phyloP scores from a whole-genome alignment of 192 early-diverging fungal species.

The Entophlyctis luteolus region DNA sequence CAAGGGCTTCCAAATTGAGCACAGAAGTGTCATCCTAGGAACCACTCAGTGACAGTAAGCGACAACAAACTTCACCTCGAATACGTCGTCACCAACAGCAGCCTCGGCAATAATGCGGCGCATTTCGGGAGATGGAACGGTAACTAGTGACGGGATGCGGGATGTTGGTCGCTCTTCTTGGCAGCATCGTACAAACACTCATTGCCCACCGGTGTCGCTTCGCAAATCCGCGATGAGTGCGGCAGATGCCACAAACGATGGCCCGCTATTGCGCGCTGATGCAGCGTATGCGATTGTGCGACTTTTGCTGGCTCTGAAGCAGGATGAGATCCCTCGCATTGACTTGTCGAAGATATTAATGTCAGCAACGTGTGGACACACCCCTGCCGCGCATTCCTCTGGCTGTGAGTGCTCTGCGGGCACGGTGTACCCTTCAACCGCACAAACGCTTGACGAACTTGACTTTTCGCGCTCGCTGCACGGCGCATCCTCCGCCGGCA shows the following conservation, averaged over 20 bases:
- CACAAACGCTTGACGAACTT: conserved; percentile 11
- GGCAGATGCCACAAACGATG: neutral
- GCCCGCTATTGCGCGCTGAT: neutral
- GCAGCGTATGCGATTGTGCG: neutral
- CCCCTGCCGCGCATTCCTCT: neutral
- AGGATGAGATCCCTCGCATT: too few relatives aligned
- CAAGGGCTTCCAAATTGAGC: conserved; percentile 60
- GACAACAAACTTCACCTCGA: conserved; percentile 21
- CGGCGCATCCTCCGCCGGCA: neutral
- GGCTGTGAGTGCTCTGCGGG: neutral
- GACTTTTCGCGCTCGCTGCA: conserved; percentile 11
- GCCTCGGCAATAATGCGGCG: conserved; percentile 52
- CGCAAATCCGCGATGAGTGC: conserved; percentile 14
- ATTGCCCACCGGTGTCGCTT: conserved; percentile 1
- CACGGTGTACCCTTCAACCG: neutral
- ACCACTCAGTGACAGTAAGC: neutral
- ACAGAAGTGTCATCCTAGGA: conserved; percentile 73
- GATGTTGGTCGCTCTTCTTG: too few relatives aligned
- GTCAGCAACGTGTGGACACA: neutral
- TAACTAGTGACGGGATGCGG: conserved; percentile 52
- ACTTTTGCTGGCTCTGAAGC: too few relatives aligned
- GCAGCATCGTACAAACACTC: neutral
- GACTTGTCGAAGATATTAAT: neutral
- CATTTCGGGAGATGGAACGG: conserved; percentile 58
- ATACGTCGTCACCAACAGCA: conserved; percentile 65